Percentiles rank a stretch among this genome's conserved stretches.
phyloP scores from a whole-genome alignment of 1,284 basidiomycete species.

The Volvariella surrecta region DNA sequence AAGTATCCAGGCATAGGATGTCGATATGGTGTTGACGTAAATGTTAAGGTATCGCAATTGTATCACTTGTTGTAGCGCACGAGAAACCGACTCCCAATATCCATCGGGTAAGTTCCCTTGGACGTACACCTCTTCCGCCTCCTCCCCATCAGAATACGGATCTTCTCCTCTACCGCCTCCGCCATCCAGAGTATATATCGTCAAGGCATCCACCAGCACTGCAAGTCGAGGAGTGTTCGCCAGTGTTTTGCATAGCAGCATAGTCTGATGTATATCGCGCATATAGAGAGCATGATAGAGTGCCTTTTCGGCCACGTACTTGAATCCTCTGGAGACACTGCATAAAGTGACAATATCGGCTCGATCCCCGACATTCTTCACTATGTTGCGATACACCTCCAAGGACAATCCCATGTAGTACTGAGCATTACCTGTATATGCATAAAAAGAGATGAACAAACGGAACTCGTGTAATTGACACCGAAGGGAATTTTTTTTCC shows the following conservation, averaged over 20 bases:
- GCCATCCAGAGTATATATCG: slow-evolving; percentile 29
- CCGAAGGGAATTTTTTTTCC: background rate
- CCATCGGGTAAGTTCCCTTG: slow-evolving; percentile 21
- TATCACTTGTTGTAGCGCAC: slow-evolving; percentile 34
- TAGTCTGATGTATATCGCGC: slow-evolving; percentile 26
- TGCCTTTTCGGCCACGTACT: slow-evolving; percentile 41
- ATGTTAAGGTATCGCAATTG: slow-evolving; percentile 44
- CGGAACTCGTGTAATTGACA: background rate
- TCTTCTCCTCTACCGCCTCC: background rate
- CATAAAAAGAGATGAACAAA: slow-evolving; percentile 10
- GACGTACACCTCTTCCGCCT: slow-evolving; percentile 8
- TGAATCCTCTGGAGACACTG: slow-evolving; percentile 47
- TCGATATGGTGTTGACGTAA: slow-evolving; percentile 31
- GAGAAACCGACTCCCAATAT: slow-evolving; percentile 42
- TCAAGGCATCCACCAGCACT: slow-evolving; percentile 41
- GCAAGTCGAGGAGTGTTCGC: slow-evolving; percentile 36
- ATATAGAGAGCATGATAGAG: slow-evolving; percentile 52
- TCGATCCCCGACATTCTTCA: slow-evolving; percentile 38
- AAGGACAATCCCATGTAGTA: slow-evolving; percentile 45
- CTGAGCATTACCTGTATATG: slow-evolving; percentile 25
- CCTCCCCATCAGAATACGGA: slow-evolving; percentile 4
- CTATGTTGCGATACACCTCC: slow-evolving; percentile 49
- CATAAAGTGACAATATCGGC: slow-evolving; percentile 46
- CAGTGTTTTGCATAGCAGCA: slow-evolving; percentile 38
- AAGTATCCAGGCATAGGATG: slow-evolving; percentile 46